These are phyloP conservation scores for Phialophora expanda DNA, from an alignment of 2,329 filamentous ascomycete species.

Conservation along the genomic window DNA sequence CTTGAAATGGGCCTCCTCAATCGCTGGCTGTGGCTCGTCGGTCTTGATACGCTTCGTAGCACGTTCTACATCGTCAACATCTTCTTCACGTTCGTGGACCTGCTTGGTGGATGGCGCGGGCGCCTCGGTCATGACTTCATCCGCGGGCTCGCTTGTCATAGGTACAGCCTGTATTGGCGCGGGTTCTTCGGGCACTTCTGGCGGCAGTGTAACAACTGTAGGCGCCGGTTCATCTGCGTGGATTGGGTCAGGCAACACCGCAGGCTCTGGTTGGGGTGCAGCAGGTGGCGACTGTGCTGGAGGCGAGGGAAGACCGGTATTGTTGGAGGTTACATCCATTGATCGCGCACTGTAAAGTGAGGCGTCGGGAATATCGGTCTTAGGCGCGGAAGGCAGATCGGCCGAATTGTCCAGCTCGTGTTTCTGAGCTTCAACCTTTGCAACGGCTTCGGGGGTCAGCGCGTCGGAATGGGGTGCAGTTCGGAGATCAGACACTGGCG, in stretches of 20 bases:
- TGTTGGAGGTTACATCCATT: constrained; percentile 19
- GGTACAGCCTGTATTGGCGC: constrained; percentile 34
- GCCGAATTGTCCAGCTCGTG: constrained; percentile 39
- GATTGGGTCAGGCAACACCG: constrained; percentile 21
- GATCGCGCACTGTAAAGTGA: constrained; percentile 4
- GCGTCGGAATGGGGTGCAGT: constrained; percentile 39
- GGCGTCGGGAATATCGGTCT: constrained; percentile 18
- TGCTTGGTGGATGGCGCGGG: constrained; percentile 62
- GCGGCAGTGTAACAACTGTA: constrained; percentile 17
- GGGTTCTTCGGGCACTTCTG: constrained; percentile 36
- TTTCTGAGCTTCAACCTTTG: constrained; percentile 39
- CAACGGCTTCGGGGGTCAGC: constrained; percentile 34
- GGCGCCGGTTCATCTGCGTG: constrained; percentile 13
- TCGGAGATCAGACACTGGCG: constrained; percentile 41
- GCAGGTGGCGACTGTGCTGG: constrained; percentile 38
- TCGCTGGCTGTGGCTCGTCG: constrained; percentile 54
- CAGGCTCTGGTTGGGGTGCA: constrained; percentile 45
- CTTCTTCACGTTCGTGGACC: constrained; percentile 77
- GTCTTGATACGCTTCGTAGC: constrained; percentile 82
- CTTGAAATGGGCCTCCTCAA: constrained; percentile 52
- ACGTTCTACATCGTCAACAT: constrained; percentile 64
- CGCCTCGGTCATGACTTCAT: constrained; percentile 62
- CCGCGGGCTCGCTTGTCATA: constrained; percentile 40
- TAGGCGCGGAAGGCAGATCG: constrained; percentile 21
- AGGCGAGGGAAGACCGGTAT: constrained; percentile 34